These are phyloP conservation scores for Lindgomyces ingoldianus DNA, from an alignment of 495 filamentous ascomycete species.

Conservation along the genomic window DNA sequence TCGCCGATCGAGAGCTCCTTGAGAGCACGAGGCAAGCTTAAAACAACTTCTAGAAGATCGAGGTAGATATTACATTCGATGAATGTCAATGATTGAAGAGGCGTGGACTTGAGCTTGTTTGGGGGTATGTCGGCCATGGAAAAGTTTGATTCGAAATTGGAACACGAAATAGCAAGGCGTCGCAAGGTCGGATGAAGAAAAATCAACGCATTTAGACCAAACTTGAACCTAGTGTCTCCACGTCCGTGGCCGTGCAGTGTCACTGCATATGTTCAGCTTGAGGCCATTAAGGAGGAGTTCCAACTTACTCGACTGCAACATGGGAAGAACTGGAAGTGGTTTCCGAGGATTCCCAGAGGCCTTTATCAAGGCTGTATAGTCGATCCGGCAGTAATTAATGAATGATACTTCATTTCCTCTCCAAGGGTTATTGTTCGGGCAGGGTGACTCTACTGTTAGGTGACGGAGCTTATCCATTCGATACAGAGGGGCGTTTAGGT, in stretches of 20 bases:
- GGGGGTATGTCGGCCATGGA: not conserved
- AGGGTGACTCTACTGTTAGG: slow-evolving; percentile 29
- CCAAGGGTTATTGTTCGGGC: slow-evolving; percentile 27
- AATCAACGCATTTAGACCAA: slow-evolving; percentile 23
- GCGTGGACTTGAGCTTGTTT: slow-evolving; percentile 17
- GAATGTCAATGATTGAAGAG: slow-evolving; percentile 23
- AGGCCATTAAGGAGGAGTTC: not conserved
- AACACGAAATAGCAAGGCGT: slow-evolving; percentile 27
- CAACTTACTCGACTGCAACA: slow-evolving; percentile 32
- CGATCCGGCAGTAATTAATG: slow-evolving; percentile 14
- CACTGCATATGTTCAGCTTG: slow-evolving; percentile 8
- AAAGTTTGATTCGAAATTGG: slow-evolving; percentile 18
- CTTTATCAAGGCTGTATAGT: slow-evolving; percentile 22
- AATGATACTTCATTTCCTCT: not conserved
- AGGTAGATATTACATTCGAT: slow-evolving; percentile 36
- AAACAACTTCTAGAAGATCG: slow-evolving; percentile 13
- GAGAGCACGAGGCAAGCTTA: slow-evolving; percentile 28
- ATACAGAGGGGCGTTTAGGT: slow-evolving; percentile 3
- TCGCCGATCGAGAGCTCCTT: slow-evolving; percentile 30
- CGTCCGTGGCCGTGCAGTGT: slow-evolving; percentile 25
- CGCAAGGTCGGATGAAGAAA: slow-evolving; percentile 36
- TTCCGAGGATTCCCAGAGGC: not conserved
- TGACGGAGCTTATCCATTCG: slow-evolving; percentile 25
- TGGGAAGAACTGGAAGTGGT: not conserved
- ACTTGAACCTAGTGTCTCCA: slow-evolving; percentile 1